Conservation (phyloP, 257 asterid genomes). For the Fraxinus excelsior region DNA sequence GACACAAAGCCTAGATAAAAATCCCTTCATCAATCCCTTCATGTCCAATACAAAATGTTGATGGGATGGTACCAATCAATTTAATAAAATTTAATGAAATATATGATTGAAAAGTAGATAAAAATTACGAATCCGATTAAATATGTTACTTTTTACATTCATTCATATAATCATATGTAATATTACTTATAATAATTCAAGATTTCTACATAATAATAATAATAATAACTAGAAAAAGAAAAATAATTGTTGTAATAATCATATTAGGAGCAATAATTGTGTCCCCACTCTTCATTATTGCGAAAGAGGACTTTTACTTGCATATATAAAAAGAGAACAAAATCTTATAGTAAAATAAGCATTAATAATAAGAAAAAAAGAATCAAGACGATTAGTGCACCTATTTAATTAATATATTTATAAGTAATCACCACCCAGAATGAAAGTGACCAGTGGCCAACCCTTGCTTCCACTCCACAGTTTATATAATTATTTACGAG, state of each 20-base stretch:
- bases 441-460: neutral
- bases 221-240: neutral
- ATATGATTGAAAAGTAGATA: too few species aligned
- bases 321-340: slow-evolving; percentile 19
- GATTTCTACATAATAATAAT: neutral
- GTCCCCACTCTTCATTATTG: slow-evolving; percentile 21
- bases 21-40: too few species aligned
- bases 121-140: too few species aligned
- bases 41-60: too few species aligned
- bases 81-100: too few species aligned
- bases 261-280: slow-evolving; percentile 33
- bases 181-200: too few species aligned
- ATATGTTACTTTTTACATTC: too few species aligned
- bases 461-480: neutral
- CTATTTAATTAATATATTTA: neutral
- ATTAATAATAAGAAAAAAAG: slow-evolving; percentile 7
- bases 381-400: slow-evolving; percentile 18
- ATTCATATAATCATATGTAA: too few species aligned
- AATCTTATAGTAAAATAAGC: slow-evolving; percentile 23
- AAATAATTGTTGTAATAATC: neutral
- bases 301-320: slow-evolving; percentile 21
- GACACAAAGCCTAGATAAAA: too few species aligned
- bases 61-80: too few species aligned
- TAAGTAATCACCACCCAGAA: neutral
- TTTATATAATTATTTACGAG: too few species aligned